phyloP scores from a whole-genome alignment of 2,329 filamentous ascomycete species.

The Colletotrichum orchidophilum region DNA sequence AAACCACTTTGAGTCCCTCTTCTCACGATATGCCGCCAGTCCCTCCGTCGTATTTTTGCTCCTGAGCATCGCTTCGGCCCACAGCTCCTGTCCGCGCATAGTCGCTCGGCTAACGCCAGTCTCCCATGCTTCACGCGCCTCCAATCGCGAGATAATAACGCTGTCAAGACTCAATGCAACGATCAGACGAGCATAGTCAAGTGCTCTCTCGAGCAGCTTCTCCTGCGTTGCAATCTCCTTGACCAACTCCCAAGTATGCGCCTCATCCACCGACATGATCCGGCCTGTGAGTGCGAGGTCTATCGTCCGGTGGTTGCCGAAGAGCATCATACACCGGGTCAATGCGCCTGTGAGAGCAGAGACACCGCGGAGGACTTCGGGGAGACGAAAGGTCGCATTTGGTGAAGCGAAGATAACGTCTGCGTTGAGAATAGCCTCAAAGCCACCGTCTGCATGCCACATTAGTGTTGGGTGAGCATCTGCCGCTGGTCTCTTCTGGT shows the following conservation, averaged over 20 bases:
- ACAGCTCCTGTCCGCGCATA: conserved; percentile 44
- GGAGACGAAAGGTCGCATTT: conserved; percentile 62
- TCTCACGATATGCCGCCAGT: conserved; percentile 42
- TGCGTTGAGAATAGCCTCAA: conserved; percentile 51
- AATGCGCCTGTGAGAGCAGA: conserved; percentile 66
- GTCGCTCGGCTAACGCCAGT: conserved; percentile 45
- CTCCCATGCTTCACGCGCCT: conserved; percentile 46
- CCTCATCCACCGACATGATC: conserved; percentile 40
- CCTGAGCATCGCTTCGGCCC: conserved; percentile 42
- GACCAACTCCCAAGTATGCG: conserved; percentile 43
- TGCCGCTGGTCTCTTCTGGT: background rate
- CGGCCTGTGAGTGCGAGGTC: conserved; percentile 44
- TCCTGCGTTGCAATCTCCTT: conserved; percentile 43
- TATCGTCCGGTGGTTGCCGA: conserved; percentile 46
- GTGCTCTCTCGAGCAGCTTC: conserved; percentile 39
- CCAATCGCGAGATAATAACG: conserved; percentile 44
- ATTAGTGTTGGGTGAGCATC: background rate
- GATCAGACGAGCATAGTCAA: conserved; percentile 44
- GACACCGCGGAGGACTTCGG: conserved; percentile 67
- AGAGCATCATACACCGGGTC: conserved; percentile 53
- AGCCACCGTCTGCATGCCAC: conserved; percentile 40
- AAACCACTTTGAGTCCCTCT: conserved; percentile 43
- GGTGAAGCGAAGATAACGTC: conserved; percentile 67
- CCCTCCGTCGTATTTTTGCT: conserved; percentile 42
- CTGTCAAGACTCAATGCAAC: conserved; percentile 45